Evolutionary conservation across 2,329 filamentous ascomycete genomes (phyloP).

Genomic region (Neurospora crassa): DNA sequence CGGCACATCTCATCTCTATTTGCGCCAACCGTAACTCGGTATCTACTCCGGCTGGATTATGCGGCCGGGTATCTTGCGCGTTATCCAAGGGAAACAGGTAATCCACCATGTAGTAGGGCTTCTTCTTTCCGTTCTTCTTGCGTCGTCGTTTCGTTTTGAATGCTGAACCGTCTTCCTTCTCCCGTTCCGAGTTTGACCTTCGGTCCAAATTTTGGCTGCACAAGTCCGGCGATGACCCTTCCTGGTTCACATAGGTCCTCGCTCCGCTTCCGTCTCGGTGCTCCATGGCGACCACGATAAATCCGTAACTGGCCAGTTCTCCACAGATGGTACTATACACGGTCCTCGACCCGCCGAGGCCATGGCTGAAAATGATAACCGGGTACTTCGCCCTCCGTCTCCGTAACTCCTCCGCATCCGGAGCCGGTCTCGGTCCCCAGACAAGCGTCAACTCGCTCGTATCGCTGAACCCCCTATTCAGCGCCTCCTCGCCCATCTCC

Average conservation of each 20-base stretch:
- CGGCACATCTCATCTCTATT: slow-evolving; percentile 51
- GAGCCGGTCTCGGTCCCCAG: background rate
- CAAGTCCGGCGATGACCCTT: slow-evolving; percentile 7
- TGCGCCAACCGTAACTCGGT: slow-evolving; percentile 49
- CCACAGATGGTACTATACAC: slow-evolving; percentile 54
- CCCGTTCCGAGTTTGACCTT: slow-evolving; percentile 17
- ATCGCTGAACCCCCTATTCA: slow-evolving; percentile 11
- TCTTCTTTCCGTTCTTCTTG: slow-evolving; percentile 13
- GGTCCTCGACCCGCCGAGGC: slow-evolving; percentile 53
- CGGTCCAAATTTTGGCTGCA: slow-evolving; percentile 17
- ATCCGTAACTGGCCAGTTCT: slow-evolving; percentile 57
- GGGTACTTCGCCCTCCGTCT: slow-evolving; percentile 35
- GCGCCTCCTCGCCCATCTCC: slow-evolving; percentile 24
- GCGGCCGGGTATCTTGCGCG: slow-evolving; percentile 38
- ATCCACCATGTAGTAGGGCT: slow-evolving; percentile 41
- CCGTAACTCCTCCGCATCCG: slow-evolving; percentile 13
- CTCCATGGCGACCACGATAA: slow-evolving; percentile 55
- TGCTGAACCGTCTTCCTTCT: slow-evolving; percentile 16
- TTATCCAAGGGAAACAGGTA: slow-evolving; percentile 55
- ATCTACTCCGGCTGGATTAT: slow-evolving; percentile 52
- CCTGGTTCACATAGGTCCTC: slow-evolving; percentile 49
- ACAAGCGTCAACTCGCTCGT: background rate
- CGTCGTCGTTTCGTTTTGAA: slow-evolving; percentile 1
- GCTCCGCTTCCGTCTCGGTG: slow-evolving; percentile 57
- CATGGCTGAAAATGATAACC: slow-evolving; percentile 57